Conservation (phyloP, 352 stramenopile species). For the Pythium myriotylum region DNA sequence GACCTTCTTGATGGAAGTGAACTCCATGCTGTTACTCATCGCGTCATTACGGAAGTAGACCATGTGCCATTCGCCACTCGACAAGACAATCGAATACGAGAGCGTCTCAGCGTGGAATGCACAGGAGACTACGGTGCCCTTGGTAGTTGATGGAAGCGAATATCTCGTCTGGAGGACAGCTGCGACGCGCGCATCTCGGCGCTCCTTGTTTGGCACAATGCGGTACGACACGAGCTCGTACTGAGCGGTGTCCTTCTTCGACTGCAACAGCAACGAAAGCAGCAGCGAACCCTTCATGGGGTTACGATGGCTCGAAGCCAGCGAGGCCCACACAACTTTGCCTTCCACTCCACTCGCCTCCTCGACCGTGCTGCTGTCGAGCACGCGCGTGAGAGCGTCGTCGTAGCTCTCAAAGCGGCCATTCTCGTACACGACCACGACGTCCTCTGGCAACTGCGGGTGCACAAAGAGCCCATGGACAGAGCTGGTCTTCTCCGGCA, state of each 20-base stretch:
- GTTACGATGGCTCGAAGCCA: slow-evolving; percentile 60
- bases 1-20: slow-evolving; percentile 45
- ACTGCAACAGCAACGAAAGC: slow-evolving; percentile 58
- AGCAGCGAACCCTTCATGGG: slow-evolving; percentile 63
- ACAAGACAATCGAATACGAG: slow-evolving; percentile 67
- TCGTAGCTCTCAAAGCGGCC: slow-evolving; percentile 62
- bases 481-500: slow-evolving; percentile 30
- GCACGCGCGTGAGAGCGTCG: slow-evolving; percentile 43
- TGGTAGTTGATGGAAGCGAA: slow-evolving; percentile 21
- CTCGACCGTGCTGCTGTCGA: slow-evolving; percentile 39
- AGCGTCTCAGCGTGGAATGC: slow-evolving; percentile 76
- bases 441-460: slow-evolving; percentile 59
- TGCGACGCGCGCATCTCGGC: slow-evolving; percentile 36
- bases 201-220: slow-evolving; percentile 40
- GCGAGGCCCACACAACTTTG: slow-evolving; percentile 51
- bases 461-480: slow-evolving; percentile 61
- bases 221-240: slow-evolving; percentile 67
- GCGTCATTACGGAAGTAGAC: slow-evolving; percentile 52
- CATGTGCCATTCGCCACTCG: slow-evolving; percentile 59
- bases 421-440: slow-evolving; percentile 67
- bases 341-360: slow-evolving; percentile 26
- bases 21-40: slow-evolving; percentile 43
- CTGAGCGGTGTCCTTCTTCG: slow-evolving; percentile 29
- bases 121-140: slow-evolving; percentile 38
- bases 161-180: slow-evolving; percentile 40